These are phyloP conservation scores for Calonectria honghensis DNA, from an alignment of 2,329 filamentous ascomycete genomes.

Conservation along the genomic window DNA sequence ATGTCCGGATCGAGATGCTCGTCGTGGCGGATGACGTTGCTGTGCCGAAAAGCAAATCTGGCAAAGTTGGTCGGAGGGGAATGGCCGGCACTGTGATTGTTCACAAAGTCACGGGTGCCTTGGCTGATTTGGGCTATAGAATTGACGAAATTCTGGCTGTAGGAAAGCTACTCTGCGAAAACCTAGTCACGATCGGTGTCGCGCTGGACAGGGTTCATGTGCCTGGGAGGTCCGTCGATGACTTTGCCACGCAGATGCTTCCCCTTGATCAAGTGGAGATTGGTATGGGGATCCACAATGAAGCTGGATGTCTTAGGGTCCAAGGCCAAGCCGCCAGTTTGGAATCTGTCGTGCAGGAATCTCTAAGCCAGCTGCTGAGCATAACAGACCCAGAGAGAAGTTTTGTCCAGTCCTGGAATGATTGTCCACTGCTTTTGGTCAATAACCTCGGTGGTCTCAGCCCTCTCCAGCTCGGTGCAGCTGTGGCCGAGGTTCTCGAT, in stretches of 20 bases:
- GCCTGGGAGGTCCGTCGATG: neutral
- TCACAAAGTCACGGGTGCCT: neutral
- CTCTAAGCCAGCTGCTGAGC: conserved; percentile 50
- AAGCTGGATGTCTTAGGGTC: neutral
- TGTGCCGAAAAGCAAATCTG: neutral
- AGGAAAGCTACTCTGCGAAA: neutral
- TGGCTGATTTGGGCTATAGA: neutral
- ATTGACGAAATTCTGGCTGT: neutral
- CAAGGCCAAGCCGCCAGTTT: neutral
- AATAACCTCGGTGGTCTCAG: conserved; percentile 51
- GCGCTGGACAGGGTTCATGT: neutral
- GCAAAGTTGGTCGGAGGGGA: neutral
- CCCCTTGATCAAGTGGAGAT: neutral
- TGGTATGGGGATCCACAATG: conserved; percentile 12
- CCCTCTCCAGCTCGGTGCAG: conserved; percentile 47
- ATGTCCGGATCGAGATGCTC: neutral
- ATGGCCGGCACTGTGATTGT: neutral
- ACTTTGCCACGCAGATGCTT: neutral
- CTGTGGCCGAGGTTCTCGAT: conserved; percentile 44
- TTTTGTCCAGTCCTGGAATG: conserved; percentile 68
- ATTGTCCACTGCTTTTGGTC: conserved; percentile 55
- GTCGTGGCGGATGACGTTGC: conserved; percentile 6
- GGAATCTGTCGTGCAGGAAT: neutral
- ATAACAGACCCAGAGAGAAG: conserved; percentile 71
- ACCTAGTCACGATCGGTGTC: conserved; percentile 5